Percentiles rank a stretch among this genome's conserved stretches.
Evolutionary conservation across 257 asterid genomes (phyloP).

Genomic region (Fraxinus quadrangulata): DNA sequence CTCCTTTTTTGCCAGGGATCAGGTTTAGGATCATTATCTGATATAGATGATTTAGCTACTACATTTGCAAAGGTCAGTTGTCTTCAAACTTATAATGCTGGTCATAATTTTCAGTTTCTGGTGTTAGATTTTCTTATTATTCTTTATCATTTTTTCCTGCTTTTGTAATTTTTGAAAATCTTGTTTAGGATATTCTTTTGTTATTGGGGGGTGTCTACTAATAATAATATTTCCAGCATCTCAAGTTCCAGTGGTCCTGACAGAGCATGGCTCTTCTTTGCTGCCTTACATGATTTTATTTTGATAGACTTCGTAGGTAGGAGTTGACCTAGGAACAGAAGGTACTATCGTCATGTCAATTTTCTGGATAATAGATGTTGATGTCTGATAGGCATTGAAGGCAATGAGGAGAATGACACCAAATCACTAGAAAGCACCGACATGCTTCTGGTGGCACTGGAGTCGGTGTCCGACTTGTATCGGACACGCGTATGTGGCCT

Average conservation of each 20-base stretch:
- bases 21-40: conserved; percentile 77
- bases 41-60: conserved; percentile 85
- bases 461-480: neutral
- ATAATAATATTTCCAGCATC: neutral
- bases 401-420: neutral
- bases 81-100: conserved; percentile 7
- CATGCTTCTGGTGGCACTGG: neutral
- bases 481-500: too few species aligned
- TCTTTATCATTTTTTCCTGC: neutral
- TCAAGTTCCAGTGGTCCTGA: neutral
- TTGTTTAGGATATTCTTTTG: neutral
- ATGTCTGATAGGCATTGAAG: neutral
- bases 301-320: neutral
- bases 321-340: neutral
- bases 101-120: neutral
- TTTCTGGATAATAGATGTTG: neutral
- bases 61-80: conserved; percentile 83
- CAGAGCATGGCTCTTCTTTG: neutral
- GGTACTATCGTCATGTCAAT: neutral
- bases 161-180: neutral
- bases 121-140: neutral
- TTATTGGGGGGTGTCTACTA: neutral
- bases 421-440: neutral
- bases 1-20: conserved; percentile 54
- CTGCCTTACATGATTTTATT: neutral